phyloP scores from a whole-genome alignment of 2,329 filamentous ascomycete genomes.

The Penicillium sp. region DNA sequence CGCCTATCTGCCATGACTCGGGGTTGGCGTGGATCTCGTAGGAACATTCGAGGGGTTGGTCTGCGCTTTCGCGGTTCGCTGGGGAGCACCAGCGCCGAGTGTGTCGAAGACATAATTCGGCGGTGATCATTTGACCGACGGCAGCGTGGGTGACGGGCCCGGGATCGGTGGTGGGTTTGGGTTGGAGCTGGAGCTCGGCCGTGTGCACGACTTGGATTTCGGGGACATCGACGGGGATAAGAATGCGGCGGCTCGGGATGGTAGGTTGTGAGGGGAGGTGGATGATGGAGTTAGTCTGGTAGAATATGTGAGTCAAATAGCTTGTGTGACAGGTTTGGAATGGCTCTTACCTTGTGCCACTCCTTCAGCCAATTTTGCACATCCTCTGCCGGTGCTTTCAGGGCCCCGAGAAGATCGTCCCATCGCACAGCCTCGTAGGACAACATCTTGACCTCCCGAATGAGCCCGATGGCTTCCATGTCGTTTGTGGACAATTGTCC shows the following conservation, averaged over 20 bases:
- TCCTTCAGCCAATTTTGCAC: slow-evolving; percentile 53
- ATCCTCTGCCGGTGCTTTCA: slow-evolving; percentile 47
- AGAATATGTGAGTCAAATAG: slow-evolving; percentile 10
- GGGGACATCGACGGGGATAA: slow-evolving; percentile 88
- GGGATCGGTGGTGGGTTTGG: slow-evolving; percentile 15
- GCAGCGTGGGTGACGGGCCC: slow-evolving; percentile 37
- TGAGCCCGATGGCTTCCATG: slow-evolving; percentile 55
- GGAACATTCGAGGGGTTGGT: slow-evolving; percentile 67
- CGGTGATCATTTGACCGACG: slow-evolving; percentile 50
- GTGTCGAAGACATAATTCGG: slow-evolving; percentile 52
- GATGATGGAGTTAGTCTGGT: slow-evolving; percentile 36
- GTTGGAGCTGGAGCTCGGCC: slow-evolving; percentile 48
- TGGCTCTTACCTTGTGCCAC: slow-evolving; percentile 56
- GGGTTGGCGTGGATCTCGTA: slow-evolving; percentile 75
- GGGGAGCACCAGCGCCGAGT: slow-evolving; percentile 55
- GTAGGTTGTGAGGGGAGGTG: slow-evolving; percentile 32
- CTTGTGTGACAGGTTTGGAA: slow-evolving; percentile 7
- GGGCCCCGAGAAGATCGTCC: slow-evolving; percentile 51
- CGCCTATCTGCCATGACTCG: slow-evolving; percentile 83
- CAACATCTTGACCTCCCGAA: slow-evolving; percentile 53
- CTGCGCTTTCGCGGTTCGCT: slow-evolving; percentile 31
- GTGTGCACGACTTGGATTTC: slow-evolving; percentile 80
- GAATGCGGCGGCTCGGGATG: slow-evolving; percentile 61
- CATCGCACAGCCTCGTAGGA: slow-evolving; percentile 55
- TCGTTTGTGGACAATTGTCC: slow-evolving; percentile 49